Evolutionary conservation across 2,329 filamentous ascomycete species (phyloP), one percentile per base, ranked within the genome.

Genomic region (Pseudocercospora vitis): DNA sequence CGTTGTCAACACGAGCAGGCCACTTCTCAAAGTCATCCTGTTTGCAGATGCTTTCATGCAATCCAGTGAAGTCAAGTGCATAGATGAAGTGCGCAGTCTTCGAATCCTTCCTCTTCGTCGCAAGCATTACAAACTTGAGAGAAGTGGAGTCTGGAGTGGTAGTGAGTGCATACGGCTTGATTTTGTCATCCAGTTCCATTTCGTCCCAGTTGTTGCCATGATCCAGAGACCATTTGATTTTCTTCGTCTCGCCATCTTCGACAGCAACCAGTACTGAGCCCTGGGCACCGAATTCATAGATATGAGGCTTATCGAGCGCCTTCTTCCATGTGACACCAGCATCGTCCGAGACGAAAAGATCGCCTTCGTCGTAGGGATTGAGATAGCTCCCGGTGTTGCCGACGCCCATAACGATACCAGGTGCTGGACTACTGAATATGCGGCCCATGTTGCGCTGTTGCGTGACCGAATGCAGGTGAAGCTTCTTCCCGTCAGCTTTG

Each of bases 201-300:
- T 79, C 76, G 53, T 86, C 76, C 94, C 95, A 99, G 2, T 82
- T 82, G 65, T 90, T 85, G 46, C 95, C 95, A 68, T 97, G 91
- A 68, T 99, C 84, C 21, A 96, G 76, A 1, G 94, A 97, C 71
- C 92, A 99, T 57, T 83, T 79, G 52, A 86, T 76, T 52, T 85
- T 74, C 31, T 83, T 74, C 1, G 86, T 89, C 44, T 77, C 75
- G 45, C 79, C 76, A 64, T 96, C 89, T 58, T 82, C 80, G 31
- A 97, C 78, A 3, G 94, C 94, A 24, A 97, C 80, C 24, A 99
- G 76, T 16, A 99, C 82, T 12, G 91, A 91, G 1, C 94, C 94
- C 61, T 95, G 87, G 64, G 96, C 92, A 49, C 94, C 94, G 70
- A 97, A 95, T 67, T 96, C 91, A 71, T 95, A 99, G 70, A 95